Conservation (phyloP, 441 rosid genomes). For the Gossypium davidsonii region DNA sequence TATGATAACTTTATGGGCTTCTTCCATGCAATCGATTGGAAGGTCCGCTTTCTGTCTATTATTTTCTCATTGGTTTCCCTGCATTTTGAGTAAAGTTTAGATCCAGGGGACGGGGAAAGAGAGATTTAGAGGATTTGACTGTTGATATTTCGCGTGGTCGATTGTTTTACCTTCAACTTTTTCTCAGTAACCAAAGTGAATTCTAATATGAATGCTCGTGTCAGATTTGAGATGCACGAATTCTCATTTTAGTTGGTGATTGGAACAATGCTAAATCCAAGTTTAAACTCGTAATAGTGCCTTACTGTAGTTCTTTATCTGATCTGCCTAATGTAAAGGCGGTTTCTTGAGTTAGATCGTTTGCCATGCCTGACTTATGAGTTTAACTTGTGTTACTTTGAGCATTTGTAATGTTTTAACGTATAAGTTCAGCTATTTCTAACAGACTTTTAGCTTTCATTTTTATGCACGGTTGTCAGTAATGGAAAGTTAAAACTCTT, state of each 20-base stretch:
- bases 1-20: conserved; percentile 70
- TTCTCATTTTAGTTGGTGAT: not conserved
- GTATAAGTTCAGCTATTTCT: not conserved
- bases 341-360: not conserved
- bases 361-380: not conserved
- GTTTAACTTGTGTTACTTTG: not conserved
- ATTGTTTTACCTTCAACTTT: not conserved
- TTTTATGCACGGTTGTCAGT: not conserved
- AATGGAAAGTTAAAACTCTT: conserved; percentile 1
- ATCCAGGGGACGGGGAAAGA: not conserved
- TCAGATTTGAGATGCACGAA: not conserved
- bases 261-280: not conserved
- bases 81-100: not conserved
- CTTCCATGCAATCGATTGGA: conserved; percentile 90
- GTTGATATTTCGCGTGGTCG: not conserved
- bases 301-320: not conserved
- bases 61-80: not conserved
- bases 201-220: not conserved
- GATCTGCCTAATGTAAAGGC: not conserved
- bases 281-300: not conserved
- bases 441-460: not conserved
- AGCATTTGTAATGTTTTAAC: not conserved
- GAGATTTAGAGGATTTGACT: not conserved
- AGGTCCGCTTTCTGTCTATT: conserved; percentile 32
- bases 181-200: not conserved